A percentile compares a stretch with the other conserved stretches of the same genome.
phyloP scores from a whole-genome alignment of 768 basidiomycete genomes.

The Kwoniella newhampshirensis region DNA sequence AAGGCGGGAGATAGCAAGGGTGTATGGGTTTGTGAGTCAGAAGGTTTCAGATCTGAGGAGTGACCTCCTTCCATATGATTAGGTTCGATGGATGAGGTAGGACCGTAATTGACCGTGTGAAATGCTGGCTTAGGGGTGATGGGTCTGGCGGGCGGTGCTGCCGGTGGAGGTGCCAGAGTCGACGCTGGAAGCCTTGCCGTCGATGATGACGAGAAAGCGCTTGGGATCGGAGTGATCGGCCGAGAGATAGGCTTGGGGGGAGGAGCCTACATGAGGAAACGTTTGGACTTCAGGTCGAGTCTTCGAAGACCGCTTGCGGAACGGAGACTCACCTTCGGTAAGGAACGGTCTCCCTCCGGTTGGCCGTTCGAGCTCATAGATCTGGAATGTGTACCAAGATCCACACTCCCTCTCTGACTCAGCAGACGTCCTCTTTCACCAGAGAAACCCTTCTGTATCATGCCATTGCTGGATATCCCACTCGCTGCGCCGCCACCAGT shows the following conservation, averaged over 20 bases:
- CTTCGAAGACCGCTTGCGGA: not conserved
- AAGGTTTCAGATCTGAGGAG: slow-evolving; percentile 3
- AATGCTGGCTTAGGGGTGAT: slow-evolving; percentile 15
- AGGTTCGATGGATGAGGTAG: not conserved
- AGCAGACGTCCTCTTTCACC: not conserved
- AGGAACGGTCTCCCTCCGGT: not conserved
- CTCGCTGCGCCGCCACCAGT: not conserved
- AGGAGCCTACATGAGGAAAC: not conserved
- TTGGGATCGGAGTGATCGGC: slow-evolving; percentile 10
- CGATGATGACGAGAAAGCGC: slow-evolving; percentile 1
- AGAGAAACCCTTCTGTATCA: no score
- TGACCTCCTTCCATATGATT: not conserved
- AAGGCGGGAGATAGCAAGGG: slow-evolving; percentile 4
- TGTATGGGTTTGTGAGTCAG: not conserved
- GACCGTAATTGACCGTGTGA: not conserved
- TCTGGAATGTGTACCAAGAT: no score
- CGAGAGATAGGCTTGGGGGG: slow-evolving; percentile 4
- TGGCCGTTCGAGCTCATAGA: slow-evolving; percentile 1
- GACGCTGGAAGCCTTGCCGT: not conserved
- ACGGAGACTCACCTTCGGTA: slow-evolving; percentile 4
- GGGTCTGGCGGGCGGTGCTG: slow-evolving; percentile 14
- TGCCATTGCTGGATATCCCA: not conserved
- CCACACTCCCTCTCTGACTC: no score
- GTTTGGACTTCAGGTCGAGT: no score
- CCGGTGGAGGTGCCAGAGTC: not conserved